These are phyloP conservation scores for Pleochaeta shiraiana DNA, from an alignment of 2,329 filamentous ascomycete genomes.

Conservation along the genomic window DNA sequence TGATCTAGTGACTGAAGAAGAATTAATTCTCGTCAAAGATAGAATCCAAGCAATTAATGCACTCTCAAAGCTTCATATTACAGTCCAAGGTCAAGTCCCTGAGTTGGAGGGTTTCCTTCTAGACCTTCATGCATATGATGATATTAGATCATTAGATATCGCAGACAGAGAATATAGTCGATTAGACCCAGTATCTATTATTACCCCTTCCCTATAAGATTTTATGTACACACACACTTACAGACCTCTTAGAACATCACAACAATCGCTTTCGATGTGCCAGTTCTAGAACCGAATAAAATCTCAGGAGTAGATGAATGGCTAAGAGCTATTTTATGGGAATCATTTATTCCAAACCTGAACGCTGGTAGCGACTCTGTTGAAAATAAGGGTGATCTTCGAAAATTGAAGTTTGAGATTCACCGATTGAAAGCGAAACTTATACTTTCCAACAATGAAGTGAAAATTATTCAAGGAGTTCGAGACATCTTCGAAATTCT, in stretches of 20 bases:
- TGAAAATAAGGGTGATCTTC: background rate
- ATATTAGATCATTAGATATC: constrained; percentile 46
- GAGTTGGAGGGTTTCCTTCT: constrained; percentile 68
- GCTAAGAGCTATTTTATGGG: constrained; percentile 72
- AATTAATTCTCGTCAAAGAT: constrained; percentile 45
- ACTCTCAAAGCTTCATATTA: constrained; percentile 64
- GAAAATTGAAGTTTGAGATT: constrained; percentile 40
- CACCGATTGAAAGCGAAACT: constrained; percentile 75
- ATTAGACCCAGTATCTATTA: constrained; percentile 50
- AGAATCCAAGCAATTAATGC: constrained; percentile 75
- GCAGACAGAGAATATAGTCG: constrained; percentile 67
- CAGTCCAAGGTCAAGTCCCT: constrained; percentile 58
- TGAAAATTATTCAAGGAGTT: constrained; percentile 75
- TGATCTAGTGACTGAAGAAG: constrained; percentile 51
- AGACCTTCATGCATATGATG: constrained; percentile 83
- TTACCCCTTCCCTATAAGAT: background rate
- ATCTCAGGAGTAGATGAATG: constrained; percentile 51
- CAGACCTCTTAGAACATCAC: constrained; percentile 47
- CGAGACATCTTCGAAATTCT: constrained; percentile 85
- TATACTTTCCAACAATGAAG: constrained; percentile 36
- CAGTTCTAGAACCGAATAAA: constrained; percentile 32
- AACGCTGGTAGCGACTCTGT: background rate
- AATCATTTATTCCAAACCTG: constrained; percentile 34
- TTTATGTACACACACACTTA: constrained; percentile 6
- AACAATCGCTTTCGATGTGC: constrained; percentile 52